Conservation (phyloP, 2,329 filamentous ascomycete species). For the Cercospora brassicicola region DNA sequence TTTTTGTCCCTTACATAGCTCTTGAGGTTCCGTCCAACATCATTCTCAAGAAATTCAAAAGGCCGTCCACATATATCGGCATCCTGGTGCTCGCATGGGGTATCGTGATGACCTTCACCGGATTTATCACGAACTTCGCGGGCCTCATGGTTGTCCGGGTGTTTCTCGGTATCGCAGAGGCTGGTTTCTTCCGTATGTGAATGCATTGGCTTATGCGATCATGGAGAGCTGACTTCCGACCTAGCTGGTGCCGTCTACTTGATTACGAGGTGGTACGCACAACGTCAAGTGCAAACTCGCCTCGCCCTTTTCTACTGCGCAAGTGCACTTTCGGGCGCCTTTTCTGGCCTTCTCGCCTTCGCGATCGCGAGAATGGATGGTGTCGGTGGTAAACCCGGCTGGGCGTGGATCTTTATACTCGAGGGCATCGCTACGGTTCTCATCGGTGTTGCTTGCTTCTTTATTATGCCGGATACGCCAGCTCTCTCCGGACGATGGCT, state of each 20-base stretch:
- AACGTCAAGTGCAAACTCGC: neutral
- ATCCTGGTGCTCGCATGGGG: constrained; percentile 34
- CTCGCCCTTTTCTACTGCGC: neutral
- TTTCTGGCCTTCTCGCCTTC: neutral
- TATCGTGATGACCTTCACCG: constrained; percentile 32
- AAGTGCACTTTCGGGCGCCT: neutral
- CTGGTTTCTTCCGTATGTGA: constrained; percentile 26
- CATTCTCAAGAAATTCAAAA: constrained; percentile 32
- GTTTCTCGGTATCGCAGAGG: constrained; percentile 30
- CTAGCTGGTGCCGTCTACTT: neutral
- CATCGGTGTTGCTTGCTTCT: neutral
- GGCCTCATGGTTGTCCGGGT: constrained; percentile 28
- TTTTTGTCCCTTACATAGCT: constrained; percentile 40
- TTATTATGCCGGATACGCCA: neutral
- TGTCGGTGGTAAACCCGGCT: neutral
- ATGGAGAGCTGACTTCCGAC: constrained; percentile 24
- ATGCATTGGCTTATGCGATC: constrained; percentile 24
- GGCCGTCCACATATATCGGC: constrained; percentile 32
- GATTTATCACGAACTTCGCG: constrained; percentile 31
- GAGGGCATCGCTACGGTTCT: neutral
- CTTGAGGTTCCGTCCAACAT: constrained; percentile 40
- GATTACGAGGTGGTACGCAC: neutral
- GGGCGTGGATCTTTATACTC: neutral
- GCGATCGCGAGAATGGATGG: neutral
- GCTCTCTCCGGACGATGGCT: neutral